Evolutionary conservation across 805 yeast genomes (phyloP), one percentile per base, ranked within the genome.

Genomic region (Komagataella pastoris): DNA sequence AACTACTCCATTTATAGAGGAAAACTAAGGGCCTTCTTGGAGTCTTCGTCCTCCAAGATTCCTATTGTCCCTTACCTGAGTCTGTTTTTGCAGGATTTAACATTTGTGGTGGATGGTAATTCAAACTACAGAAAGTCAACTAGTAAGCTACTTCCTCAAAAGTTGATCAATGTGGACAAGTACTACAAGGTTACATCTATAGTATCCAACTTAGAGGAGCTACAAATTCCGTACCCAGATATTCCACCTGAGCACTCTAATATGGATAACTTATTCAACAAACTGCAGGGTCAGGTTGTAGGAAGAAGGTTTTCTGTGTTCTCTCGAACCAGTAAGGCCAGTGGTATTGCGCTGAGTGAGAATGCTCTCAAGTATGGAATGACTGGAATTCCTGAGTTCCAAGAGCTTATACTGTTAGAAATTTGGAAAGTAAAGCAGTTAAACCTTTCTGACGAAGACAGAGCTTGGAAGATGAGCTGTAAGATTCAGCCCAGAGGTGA

Each of bases 61-160:
- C 88, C 90, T 0, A 75, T 80, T 18, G 90, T 86, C 44, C 95
- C 95, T 17, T 86, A 85, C 61, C 73, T 85, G 53, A 81, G 85
- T 48, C 66, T 86, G 51, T 85, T 83, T 62, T 67, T 86, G 47
- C 93, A 84, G 65, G 95, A 86, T 65, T 70, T 86, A 58, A 85
- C 90, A 0, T 85, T 85, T 66, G 79, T 85, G n/a, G 76, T 81
- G 50, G 95, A 86, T 57, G 91, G 93, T n/a, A 85, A 85, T 61
- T 75, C 84, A 45, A 82, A 79, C 58, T 81, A 70, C 61, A 71
- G 90, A 61, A 77, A 72, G 54, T 81, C 83, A 4, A 77, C 80
- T 54, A 66, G 75, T 21, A 63, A 69, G 5, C 77, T 78, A 58
- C 68, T 79, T 58, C 73, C 73, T 55, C 79, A 77, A 59, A 77